phyloP scores from a whole-genome alignment of 352 stramenopile genomes.

The Elongisporangium anandrum region DNA sequence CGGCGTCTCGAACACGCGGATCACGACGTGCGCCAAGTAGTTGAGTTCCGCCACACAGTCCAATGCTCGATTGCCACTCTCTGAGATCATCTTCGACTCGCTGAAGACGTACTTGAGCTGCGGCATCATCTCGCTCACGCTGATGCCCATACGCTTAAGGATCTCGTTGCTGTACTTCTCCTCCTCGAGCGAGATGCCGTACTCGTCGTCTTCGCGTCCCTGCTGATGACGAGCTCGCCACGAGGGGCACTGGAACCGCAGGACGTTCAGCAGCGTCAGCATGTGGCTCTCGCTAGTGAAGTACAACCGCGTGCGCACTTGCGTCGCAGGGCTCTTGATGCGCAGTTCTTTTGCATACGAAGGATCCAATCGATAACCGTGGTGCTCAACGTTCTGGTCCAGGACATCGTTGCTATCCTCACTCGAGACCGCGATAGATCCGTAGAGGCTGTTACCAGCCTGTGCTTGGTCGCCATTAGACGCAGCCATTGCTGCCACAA shows the following conservation, averaged over 20 bases:
- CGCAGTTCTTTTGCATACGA: slow-evolving; percentile 90
- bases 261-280: slow-evolving; percentile 97
- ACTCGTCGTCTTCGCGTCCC: slow-evolving; percentile 54
- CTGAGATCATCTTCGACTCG: slow-evolving; percentile 77
- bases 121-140: slow-evolving; percentile 70
- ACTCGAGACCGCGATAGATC: slow-evolving; percentile 9
- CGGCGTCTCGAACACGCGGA: slow-evolving; percentile 97
- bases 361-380: slow-evolving; percentile 85
- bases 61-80: slow-evolving; percentile 61
- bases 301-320: slow-evolving; percentile 96
- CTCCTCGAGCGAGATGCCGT: slow-evolving; percentile 73
- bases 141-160: slow-evolving; percentile 83
- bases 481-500: slow-evolving; percentile 77
- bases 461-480: slow-evolving; percentile 26
- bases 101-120: slow-evolving; percentile 80
- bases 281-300: slow-evolving; percentile 99
- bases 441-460: slow-evolving; percentile 25
- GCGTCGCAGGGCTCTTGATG: slow-evolving; percentile 91
- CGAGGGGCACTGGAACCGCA: slow-evolving; percentile 87
- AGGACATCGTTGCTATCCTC: slow-evolving; percentile 24
- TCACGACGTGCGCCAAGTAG: slow-evolving; percentile 98
- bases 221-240: slow-evolving; percentile 59
- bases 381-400: slow-evolving; percentile 76
- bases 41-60: slow-evolving; percentile 94
- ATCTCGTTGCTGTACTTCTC: slow-evolving; percentile 85